Evolutionary conservation across 73 alveolate genomes (phyloP), one percentile per base, ranked within the genome.

Genomic region (Paramecium caudatum): DNA sequence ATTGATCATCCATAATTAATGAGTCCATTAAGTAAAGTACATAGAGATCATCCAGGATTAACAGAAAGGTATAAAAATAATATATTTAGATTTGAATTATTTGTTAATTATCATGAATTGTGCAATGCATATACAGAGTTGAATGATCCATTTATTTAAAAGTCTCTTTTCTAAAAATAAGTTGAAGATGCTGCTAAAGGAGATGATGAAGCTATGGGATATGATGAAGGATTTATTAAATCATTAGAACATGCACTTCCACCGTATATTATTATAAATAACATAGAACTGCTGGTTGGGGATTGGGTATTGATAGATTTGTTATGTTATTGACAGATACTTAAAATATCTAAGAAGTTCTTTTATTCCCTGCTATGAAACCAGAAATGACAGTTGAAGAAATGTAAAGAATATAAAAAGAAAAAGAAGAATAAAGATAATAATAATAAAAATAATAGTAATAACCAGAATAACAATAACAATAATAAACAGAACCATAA

Each of bases 1-100:
- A 98, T 95, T 45, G 99, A 98, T 55, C 99, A 98, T 74, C 99
- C 99, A 10, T 97, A 97, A 92, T 84, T 98, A 37, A 98, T 98
- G 99, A 90, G 98, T 82, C 99, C 99, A 13, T 96, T 98, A 80
- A 99, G 99, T 49, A 98, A 98, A 93, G 98, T 96, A 94, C 99
- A 98, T 92, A 94, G 99, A 94, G 19, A 86, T 5, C 92, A 90
- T 46, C 95, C 97, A 43, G 94, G 96, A 25, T 94, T 97, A 80
- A 92, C 99, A 21, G 99, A 98, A 90, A 95, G 99, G 88, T 74
- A 37, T 39, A 39, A n/a, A 0, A 7, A 3, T 19, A 27, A 15
- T 34, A 12, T n/a, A 70, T 34, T 9, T 74, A 74, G 92, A 91
- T 98, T 98, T 90, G 99, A 98, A 91, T 93, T 97, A 65, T 97